phyloP scores from a whole-genome alignment of 768 basidiomycete species.

The Auriscalpium microsporum region DNA sequence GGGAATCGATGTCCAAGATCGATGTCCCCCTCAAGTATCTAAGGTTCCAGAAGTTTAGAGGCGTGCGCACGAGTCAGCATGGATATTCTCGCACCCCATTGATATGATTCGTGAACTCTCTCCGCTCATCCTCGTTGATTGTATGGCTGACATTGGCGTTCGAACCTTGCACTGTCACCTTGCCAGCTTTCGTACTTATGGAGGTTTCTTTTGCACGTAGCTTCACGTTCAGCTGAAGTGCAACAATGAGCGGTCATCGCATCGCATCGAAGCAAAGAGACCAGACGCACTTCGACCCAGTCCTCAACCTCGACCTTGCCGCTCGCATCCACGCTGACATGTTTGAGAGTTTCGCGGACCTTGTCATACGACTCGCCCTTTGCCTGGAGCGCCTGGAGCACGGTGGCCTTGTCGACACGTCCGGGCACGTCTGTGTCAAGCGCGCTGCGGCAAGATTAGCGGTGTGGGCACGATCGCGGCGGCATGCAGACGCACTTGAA shows the following conservation, averaged over 20 bases:
- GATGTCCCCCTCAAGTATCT: conserved; percentile 88
- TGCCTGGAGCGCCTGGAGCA: conserved; percentile 69
- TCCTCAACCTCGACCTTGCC: conserved; percentile 97
- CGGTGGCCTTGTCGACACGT: conserved; percentile 72
- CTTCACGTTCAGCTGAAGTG: conserved; percentile 68
- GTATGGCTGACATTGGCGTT: conserved; percentile 95
- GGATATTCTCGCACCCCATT: conserved; percentile 60
- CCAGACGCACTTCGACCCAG: conserved; percentile 79
- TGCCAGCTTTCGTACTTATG: conserved; percentile 60
- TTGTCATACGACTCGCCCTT: conserved; percentile 87
- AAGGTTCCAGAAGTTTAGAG: background rate
- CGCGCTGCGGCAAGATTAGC: conserved; percentile 34
- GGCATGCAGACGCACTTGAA: conserved; percentile 72
- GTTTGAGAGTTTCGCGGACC: conserved; percentile 84
- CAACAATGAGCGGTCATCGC: background rate
- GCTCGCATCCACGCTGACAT: conserved; percentile 88
- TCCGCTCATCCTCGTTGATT: conserved; percentile 92
- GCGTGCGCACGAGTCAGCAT: background rate
- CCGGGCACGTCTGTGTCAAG: conserved; percentile 76
- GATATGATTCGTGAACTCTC: conserved; percentile 98
- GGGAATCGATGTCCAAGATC: conserved; percentile 80
- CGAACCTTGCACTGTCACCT: conserved; percentile 90
- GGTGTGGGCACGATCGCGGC: conserved; percentile 2
- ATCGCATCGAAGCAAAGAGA: background rate
- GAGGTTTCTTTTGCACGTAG: conserved; percentile 43